A percentile compares a stretch with the other conserved stretches of the same genome.
Conservation (phyloP, 1,284 basidiomycete genomes). For the Cystobasidium pallidum region DNA sequence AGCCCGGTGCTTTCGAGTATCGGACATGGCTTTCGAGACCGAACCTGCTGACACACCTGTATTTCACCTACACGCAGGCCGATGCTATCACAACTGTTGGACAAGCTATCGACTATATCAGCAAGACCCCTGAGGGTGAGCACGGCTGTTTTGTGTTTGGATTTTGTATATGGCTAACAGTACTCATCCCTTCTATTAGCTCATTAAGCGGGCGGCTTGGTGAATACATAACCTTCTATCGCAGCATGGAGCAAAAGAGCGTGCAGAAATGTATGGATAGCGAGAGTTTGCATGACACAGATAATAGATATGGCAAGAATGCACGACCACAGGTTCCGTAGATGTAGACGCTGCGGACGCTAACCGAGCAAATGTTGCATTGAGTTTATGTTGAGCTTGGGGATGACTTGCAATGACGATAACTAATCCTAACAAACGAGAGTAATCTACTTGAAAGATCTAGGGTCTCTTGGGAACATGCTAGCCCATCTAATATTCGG, state of each 20-base stretch:
- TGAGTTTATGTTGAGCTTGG: neutral
- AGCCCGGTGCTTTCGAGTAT: neutral
- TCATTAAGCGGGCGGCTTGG: constrained; percentile 16
- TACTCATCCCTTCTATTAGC: constrained; percentile 24
- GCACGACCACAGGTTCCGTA: no score
- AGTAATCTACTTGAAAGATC: constrained; percentile 50
- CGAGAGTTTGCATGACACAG: neutral
- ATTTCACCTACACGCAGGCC: constrained; percentile 15
- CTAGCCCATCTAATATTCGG: constrained; percentile 93
- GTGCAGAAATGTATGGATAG: constrained; percentile 12
- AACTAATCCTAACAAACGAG: neutral
- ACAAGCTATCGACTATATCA: constrained; percentile 97
- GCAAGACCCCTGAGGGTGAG: constrained; percentile 80
- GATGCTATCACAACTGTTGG: constrained; percentile 79
- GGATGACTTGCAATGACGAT: neutral
- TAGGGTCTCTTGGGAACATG: constrained; percentile 75
- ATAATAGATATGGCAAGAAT: neutral
- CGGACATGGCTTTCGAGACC: neutral
- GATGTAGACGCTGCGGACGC: no score
- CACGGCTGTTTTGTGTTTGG: neutral
- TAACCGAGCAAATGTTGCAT: no score
- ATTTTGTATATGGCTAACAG: no score
- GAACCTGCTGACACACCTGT: constrained; percentile 5
- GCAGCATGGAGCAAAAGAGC: neutral
- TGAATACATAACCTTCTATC: neutral